Evolutionary conservation across 2,329 filamentous ascomycete species (phyloP), one percentile per base, ranked within the genome.

Genomic region (Penicillium psychrosexuale): DNA sequence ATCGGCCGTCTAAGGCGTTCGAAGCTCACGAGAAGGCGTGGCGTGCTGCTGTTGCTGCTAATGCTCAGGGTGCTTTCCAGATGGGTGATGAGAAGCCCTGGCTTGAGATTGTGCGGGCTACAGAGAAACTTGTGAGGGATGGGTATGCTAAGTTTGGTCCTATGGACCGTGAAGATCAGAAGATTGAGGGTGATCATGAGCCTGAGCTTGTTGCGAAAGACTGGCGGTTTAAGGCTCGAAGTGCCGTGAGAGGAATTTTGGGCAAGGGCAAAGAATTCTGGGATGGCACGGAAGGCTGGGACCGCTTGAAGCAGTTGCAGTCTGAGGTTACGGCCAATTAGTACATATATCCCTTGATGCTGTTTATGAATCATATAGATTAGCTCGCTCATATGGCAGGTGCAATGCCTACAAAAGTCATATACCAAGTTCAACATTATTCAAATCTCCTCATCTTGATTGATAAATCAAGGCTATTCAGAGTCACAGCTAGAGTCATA

Each of bases 201-300:
- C 78, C 80, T 0, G 84, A 86, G 59, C 68, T 84, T 30, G 85
- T 97, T 2, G 90, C 90, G 2, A 82, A 82, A 55, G 87, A 86
- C 66, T 99, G 94, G 94, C 89, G 84, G 72, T 89, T 89, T 60
- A 97, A 96, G 81, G 90, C 90, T 0, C 81, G 90, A 65, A 95
- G 85, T 70, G 92, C 92, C 11, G 80, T 96, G 2, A 80, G 91
- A 51, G 91, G 89, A 48, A 87, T 97, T 7, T 82, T 95, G 80
- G 88, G 91, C 0, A 88, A 89, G 68, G 92, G 84, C 0, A 92
- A 84, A 76, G 88, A 90, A 66, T 82, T 74, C 12, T 97, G 92
- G 91, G 91, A 96, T 74, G 91, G 83, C 11, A 89, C 65, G 4
- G 70, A 73, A 43, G 75, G 71, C 15, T 77, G 72, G 74, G 59